phyloP scores from a whole-genome alignment of 805 yeast genomes.

The Yamadazyma insecticola region DNA sequence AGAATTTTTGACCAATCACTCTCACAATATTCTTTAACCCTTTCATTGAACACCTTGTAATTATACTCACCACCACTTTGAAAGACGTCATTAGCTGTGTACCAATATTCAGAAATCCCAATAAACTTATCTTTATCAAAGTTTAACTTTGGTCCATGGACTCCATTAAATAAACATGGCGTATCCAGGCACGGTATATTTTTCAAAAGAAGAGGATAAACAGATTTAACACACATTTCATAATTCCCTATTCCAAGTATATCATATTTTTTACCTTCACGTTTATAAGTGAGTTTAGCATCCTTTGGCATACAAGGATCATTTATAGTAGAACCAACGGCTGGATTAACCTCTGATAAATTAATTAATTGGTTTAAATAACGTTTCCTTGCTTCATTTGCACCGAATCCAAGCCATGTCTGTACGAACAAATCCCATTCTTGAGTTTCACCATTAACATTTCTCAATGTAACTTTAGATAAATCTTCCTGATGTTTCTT shows the following conservation, averaged over 20 bases:
- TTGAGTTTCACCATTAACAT: slow-evolving; percentile 64
- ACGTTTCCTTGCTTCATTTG: slow-evolving; percentile 83
- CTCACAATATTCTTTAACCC: slow-evolving; percentile 70
- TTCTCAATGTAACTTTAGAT: slow-evolving; percentile 54
- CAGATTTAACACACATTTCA: slow-evolving; percentile 62
- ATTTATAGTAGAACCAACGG: slow-evolving; percentile 21
- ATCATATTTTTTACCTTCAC: slow-evolving; percentile 43
- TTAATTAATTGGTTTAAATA: slow-evolving; percentile 55
- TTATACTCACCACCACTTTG: slow-evolving; percentile 86
- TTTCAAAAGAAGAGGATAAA: slow-evolving; percentile 74
- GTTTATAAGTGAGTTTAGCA: slow-evolving; percentile 43
- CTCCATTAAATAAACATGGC: slow-evolving; percentile 93
- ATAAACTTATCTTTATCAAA: slow-evolving; percentile 77
- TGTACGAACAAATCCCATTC: slow-evolving; percentile 87
- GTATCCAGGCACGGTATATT: slow-evolving; percentile 78
- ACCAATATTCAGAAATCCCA: slow-evolving; percentile 97
- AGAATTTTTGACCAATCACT: slow-evolving; percentile 62
- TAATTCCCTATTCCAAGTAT: slow-evolving; percentile 77
- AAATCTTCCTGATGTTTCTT: slow-evolving; percentile 32
- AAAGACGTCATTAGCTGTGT: slow-evolving; percentile 89
- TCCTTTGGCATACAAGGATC: slow-evolving; percentile 85
- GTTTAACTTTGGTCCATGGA: slow-evolving; percentile 87
- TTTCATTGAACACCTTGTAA: slow-evolving; percentile 60
- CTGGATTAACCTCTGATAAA: slow-evolving; percentile 16
- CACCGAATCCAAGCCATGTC: slow-evolving; percentile 98